Evolutionary conservation across 805 yeast genomes (phyloP), one percentile per base, ranked within the genome.

Genomic region (Hanseniaspora meyeri): DNA sequence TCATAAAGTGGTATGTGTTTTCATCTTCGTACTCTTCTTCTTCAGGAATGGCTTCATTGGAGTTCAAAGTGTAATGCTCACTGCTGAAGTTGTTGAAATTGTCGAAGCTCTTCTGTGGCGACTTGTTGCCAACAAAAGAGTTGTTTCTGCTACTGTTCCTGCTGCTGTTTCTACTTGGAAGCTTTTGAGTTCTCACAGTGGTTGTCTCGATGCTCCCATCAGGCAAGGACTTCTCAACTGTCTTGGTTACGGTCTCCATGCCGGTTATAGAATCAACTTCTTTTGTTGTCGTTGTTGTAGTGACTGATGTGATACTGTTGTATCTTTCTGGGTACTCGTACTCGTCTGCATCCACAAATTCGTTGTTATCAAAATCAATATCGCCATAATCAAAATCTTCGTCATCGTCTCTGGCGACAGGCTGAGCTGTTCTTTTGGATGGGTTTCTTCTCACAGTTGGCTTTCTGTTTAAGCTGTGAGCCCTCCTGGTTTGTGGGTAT

Each of bases 181-280:
- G 63, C 65, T 65, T 66, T n/a, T 48, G 57, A 2, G 40, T 39
- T 24, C 29, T 43, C 4, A 29, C 47, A 29, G 43, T 36, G n/a
- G 38, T 46, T 11, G 53, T 51, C 29, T 56, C 32, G 9, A 42
- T 36, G 19, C 54, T 51, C 7, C 56, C 56, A 38, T 52, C 50
- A 8, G 56, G 56, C 5, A 52, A 17, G 4, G 73, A 79, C 58
- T 72, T 74, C 64, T 74, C 69, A 37, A 52, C 36, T 11, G 49
- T 52, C 24, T 52, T 53, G 24, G 51, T 47, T 4, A 40, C 19
- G 2, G 42, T 53, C 20, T 47, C 51, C 43, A 20, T 20, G 3
- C 57, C 51, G 5, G 51, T 39, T 1, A 19, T 37, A 10, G 47
- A 29, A 40, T 46, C 57, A 16, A 32, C 20, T 34, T 46, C 51